Conservation (phyloP, 2,329 filamentous ascomycete species). For the Cadophora malorum region DNA sequence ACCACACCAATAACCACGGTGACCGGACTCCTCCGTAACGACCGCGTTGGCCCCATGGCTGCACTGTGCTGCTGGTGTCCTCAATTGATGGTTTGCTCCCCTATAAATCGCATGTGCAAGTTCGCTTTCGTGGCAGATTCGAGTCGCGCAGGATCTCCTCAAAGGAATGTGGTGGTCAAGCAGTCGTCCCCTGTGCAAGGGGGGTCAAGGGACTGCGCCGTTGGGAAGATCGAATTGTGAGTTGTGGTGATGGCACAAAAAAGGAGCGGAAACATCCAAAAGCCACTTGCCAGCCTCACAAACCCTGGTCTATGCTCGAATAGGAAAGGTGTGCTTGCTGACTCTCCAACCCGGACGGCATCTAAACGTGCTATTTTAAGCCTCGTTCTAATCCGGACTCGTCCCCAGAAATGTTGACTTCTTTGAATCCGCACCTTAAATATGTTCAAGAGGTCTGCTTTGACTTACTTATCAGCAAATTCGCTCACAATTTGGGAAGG, state of each 20-base stretch:
- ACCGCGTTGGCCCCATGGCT: constrained; percentile 67
- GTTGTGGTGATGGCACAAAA: constrained; percentile 21
- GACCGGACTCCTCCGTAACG: constrained; percentile 79
- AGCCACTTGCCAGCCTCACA: constrained; percentile 14
- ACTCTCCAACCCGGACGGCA: neutral
- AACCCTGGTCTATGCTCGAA: constrained; percentile 3
- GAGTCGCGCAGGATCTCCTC: constrained; percentile 14
- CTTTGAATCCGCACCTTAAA: neutral
- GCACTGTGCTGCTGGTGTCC: constrained; percentile 40
- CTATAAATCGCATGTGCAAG: constrained; percentile 37
- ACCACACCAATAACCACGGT: constrained; percentile 75
- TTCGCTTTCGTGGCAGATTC: constrained; percentile 14
- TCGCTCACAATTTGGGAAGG: neutral
- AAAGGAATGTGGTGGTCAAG: constrained; percentile 17
- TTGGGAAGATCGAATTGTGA: constrained; percentile 45
- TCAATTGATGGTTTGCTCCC: constrained; percentile 36
- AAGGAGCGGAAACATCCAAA: constrained; percentile 15
- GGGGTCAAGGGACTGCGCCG: constrained; percentile 49
- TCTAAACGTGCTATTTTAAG: constrained; percentile 5
- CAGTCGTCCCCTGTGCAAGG: constrained; percentile 31
- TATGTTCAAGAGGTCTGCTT: neutral
- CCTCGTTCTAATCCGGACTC: neutral
- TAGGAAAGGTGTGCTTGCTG: constrained; percentile 1
- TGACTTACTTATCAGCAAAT: neutral
- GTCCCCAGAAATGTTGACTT: neutral